Evolutionary conservation across 352 stramenopile genomes (phyloP), one percentile per base, ranked within the genome.

Genomic region (Plasmopara muralis): DNA sequence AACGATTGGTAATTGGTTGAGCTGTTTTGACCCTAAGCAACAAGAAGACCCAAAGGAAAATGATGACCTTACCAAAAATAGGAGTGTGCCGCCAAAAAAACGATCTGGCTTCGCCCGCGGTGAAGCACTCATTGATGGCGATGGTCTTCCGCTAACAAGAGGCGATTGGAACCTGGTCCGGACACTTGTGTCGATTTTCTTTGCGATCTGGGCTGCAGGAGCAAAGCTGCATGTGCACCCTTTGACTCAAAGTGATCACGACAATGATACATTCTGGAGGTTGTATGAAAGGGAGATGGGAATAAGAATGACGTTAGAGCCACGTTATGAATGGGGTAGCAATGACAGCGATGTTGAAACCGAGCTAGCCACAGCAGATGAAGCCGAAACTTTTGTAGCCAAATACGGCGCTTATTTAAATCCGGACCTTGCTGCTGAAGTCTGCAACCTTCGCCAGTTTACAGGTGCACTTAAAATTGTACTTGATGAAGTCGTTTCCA

Each of bases 391-490:
- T 0, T 93, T 93, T 50, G 66, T 93, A 25, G 65, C 57, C 45
- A 91, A 89, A 49, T 94, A 94, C 38, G 82, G 82, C 8, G 82
- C 82, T 28, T 94, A 94, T 52, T 61, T 94, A 43, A 89, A 90
- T 47, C 75, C 83, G 6, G 84, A 94, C 44, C 62, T 91, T 34
- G 84, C 84, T 15, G 81, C 82, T 34, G 74, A 93, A 58, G 68
- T 91, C 0, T 93, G 82, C 59, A 92, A 84, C 29, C 64, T 83
- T 42, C 77, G 67, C 12, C 61, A 78, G 9, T 86, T 91, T 50
- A 66, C 70, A 6, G 62, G 55, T n/a, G 80, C 77, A 16, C 60
- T 93, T 25, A 82, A 82, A 33, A 58, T 78, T 40, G 76, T 94
- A 5, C 61, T 94, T 13, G 71, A 89, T 47, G 72, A 88, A 37